Evolutionary conservation across 2,329 filamentous ascomycete genomes (phyloP), one percentile per base, ranked within the genome.

Genomic region (Madurella mycetomatis): DNA sequence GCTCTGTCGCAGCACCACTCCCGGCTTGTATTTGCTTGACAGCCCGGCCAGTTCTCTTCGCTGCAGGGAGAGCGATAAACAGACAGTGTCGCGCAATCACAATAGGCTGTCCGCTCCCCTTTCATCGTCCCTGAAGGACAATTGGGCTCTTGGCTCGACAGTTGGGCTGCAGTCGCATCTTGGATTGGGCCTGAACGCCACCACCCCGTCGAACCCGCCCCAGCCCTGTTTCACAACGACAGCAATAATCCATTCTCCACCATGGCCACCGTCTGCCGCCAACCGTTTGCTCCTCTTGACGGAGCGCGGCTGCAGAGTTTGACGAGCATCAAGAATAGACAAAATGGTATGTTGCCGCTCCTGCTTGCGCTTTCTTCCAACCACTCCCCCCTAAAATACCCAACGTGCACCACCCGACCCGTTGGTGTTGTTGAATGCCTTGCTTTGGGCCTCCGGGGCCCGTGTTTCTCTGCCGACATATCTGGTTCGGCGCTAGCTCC

Each of bases 271-370:
- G 63, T 79, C 58, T 73, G 77, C 58, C 83, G 88, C 66, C 86
- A 90, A 72, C 88, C 88, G 5, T 91, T 92, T 70, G 88, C 84
- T 67, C 85, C 85, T 47, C 77, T 92, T 51, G 83, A 88, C 67
- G 79, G 78, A 63, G 75, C 84, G 53, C 83, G 88, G 62, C 77
- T 92, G 25, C 86, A 90, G 70, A 83, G 77, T 60, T 75, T 92
- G 64, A 85, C 84, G 25, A 90, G 84, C 72, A 73, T 86, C 48
- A 92, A 91, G 77, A 92, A 92, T 70, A 79, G 85, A 70, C 88
- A 92, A 67, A 86, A 86, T 76, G 80, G 83, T 86, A 80, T 63
- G 80, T 76, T 53, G 74, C 51, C 18, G 13, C 8, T 43, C 41
- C 39, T 37, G 15, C 25, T 39, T 32, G 41, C 37, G 16, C 13